Evolutionary conservation across 1,284 basidiomycete genomes (phyloP), one percentile per base, ranked within the genome.

Genomic region (Trichosporon ovoides): DNA sequence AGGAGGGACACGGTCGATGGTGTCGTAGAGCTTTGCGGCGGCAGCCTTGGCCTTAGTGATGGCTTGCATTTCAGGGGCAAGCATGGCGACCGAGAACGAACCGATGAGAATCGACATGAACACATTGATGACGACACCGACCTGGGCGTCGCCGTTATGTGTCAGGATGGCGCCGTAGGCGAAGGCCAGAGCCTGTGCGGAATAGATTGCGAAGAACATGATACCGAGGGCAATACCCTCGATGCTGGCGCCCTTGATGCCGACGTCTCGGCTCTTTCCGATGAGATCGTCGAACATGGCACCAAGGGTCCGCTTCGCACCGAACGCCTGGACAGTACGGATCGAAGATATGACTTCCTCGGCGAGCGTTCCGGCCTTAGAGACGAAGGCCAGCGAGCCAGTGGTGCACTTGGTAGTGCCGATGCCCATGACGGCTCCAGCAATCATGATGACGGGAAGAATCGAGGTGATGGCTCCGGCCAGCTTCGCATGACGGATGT

Each of bases 21-120:
- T 96, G 38, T 85, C 82, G 73, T 84, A 97, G 2, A 98, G 81
- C 77, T 97, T 98, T 37, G 90, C 90, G n/a, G 93, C 95, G 9
- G 95, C 93, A 20, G 86, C 90, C 66, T 86, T 85, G 36, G 83
- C 94, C 66, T 88, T 86, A 6, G 85, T 84, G 62, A 98, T 81
- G 12, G 91, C 88, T 85, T 90, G 87, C 79, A 90, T 80, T 70
- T 93, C 88, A 3, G 90, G 90, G 2, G 71, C 69, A 24, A 77
- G 62, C 75, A 73, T 70, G 28, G 87, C 88, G 54, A 95, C 81
- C 18, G 89, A 90, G 80, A 94, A 91, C 0, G 89, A 89, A 70
- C 91, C 91, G 65, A 93, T 91, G 35, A 95, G 79, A 66, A 93
- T 85, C 33, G 91, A 84, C 70, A 93, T 77, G 76, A 93, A 86